Base-by-base conservation (phyloP, 371 early-diverging fungal species). In the Mucor indicus region DNA sequence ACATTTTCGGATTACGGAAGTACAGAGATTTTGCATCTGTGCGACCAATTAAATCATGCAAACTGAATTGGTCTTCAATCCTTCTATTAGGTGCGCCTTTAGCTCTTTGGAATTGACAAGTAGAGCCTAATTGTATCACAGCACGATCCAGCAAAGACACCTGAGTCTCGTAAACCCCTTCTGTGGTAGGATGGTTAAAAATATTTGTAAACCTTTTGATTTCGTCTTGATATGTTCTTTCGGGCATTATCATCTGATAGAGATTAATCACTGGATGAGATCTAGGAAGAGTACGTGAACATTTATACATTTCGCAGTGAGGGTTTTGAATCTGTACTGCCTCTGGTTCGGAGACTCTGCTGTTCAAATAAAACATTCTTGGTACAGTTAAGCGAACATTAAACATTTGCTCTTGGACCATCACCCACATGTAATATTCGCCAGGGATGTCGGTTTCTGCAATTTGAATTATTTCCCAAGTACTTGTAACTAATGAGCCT, bases 111-210 rank as follows among this genome's bases (percentile, higher is more conserved):
- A 81, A 69, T 35, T 72, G 57, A 60, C 83, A 68, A 13, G 72
- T 57, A 15, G 75, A 72, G 13, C 92, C 91, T 4, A 95, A 39
- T 22, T 83, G 66, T 17, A 94, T 69, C 35, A 98, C 62, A 5
- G 92, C 95, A 1, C 95, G 84, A 40, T 85, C 80, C 29, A 87
- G 31, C 0, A 91, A 68, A 3, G 93, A 86, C 1, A 95, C 63
- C 46, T 92, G 85, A 0, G 92, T 86, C 71, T 96, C 97, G 62
- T 96, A 98, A 1, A 93, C 93, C 20, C 94, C 94, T 48, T 89
- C 92, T 11, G 93, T 86, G n/a, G 85, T 72, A 9, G 91, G 90
- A 60, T 95, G 88, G 52, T 85, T 90, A 57, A 93, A 91, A 32
- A 95, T 79, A 19, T 77, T 77, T 1, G 84, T 57, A 64, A 93